Conservation (phyloP, 2,329 filamentous ascomycete genomes). For the Neobulgaria alba region DNA sequence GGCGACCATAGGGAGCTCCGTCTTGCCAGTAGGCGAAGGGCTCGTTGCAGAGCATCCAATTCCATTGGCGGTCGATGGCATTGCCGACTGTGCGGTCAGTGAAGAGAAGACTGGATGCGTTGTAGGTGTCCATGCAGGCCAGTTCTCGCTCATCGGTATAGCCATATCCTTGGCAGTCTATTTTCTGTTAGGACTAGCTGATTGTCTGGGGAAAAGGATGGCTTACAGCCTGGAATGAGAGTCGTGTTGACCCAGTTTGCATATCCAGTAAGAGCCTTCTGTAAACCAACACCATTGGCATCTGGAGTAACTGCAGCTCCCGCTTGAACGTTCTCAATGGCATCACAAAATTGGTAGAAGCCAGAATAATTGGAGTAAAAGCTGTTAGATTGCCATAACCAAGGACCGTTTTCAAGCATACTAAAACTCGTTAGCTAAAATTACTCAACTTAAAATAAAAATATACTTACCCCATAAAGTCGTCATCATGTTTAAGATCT, state of each 20-base stretch:
- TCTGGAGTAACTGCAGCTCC: constrained; percentile 26
- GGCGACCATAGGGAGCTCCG: constrained; percentile 37
- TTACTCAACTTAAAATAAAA: neutral
- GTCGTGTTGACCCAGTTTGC: constrained; percentile 42
- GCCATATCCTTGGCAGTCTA: constrained; percentile 39
- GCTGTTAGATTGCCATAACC: constrained; percentile 46
- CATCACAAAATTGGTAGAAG: constrained; percentile 37
- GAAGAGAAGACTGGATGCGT: constrained; percentile 40
- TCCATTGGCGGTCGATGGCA: constrained; percentile 42
- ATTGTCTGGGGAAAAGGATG: neutral
- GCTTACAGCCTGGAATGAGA: constrained; percentile 40
- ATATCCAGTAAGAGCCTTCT: constrained; percentile 45
- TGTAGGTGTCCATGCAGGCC: constrained; percentile 46
- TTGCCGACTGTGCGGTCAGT: constrained; percentile 42
- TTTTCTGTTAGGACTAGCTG: neutral
- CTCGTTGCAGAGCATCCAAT: constrained; percentile 51
- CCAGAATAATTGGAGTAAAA: constrained; percentile 40
- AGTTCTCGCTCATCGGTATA: constrained; percentile 37
- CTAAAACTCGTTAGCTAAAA: constrained; percentile 17
- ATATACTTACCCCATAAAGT: constrained; percentile 22
- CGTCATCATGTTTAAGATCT: constrained; percentile 37
- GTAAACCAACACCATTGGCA: constrained; percentile 41
- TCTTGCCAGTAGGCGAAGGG: constrained; percentile 51
- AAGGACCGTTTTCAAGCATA: constrained; percentile 46
- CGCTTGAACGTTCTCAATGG: constrained; percentile 31